Evolutionary conservation across 2,329 filamentous ascomycete genomes (phyloP), one percentile per base, ranked within the genome.

Genomic region (Nemania bipapillata): DNA sequence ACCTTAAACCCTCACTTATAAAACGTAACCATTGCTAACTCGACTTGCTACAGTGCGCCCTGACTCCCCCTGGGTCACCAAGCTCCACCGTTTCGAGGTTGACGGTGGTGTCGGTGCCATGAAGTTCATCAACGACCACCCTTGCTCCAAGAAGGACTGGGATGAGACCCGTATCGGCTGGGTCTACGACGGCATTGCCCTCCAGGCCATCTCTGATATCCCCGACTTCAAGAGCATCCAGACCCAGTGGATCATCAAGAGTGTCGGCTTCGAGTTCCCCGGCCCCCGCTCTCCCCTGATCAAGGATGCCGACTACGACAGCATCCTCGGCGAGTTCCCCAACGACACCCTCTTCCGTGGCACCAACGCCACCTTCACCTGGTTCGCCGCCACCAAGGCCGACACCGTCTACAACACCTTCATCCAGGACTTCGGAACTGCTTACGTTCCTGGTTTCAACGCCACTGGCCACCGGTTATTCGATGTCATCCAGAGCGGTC

Each of bases 301-400:
- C 63, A 55, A 47, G 42, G 7, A 49, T 22, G 56, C 53, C 45
- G 66, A 71, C 37, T 70, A 70, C 58, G 57, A 65, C 22, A 65
- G 54, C 54, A 70, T 72, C 54, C 63, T 67, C 28, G 62, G 47
- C 11, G 63, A 45, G 63, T 72, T 32, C 63, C 68, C 68, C 40
- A 69, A 70, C 53, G 66, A 70, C 60, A 32, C 59, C 6, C 65
- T 72, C 56, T 65, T 70, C 63, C 28, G 63, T 8, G 70, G 68
- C 47, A 72, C 68, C 60, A 72, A 72, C 63, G 56, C 50, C 17
- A 72, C 70, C 20, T 72, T 72, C 35, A 71, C 67, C 22, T 72
- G 68, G 68, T 11, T 72, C 3, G 67, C 66, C 17, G 56, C 64
- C 15, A 58, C 52, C 12, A 72, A 72, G 68, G 65, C 68, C 30